Conservation (phyloP, 2,329 filamentous ascomycete species). For the Trichophyton equinum region DNA sequence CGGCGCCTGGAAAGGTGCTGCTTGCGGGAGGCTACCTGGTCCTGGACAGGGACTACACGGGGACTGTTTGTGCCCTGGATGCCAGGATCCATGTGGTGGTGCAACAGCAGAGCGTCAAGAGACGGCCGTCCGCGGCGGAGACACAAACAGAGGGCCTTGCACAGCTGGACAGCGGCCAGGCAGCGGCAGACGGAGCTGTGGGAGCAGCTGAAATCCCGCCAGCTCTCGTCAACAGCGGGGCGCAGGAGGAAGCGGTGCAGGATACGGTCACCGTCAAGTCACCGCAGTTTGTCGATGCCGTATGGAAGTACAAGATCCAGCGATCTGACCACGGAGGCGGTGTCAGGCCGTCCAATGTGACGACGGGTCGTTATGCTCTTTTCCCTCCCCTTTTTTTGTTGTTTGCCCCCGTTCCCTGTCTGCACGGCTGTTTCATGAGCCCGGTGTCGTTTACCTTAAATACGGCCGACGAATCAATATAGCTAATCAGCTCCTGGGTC, state of each 20-base stretch:
- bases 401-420: constrained; percentile 34
- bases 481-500: background rate
- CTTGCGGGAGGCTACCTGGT: constrained; percentile 91
- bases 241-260: constrained; percentile 24
- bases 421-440: constrained; percentile 51
- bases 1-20: constrained; percentile 91
- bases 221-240: constrained; percentile 5
- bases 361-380: constrained; percentile 21
- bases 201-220: constrained; percentile 7
- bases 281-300: constrained; percentile 76
- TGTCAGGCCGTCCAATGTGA: constrained; percentile 60
- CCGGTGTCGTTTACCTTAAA: background rate
- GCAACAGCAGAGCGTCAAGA: constrained; percentile 32
- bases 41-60: constrained; percentile 75
- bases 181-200: background rate
- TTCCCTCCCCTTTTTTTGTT: background rate
- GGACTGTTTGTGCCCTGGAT: constrained; percentile 52
- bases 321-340: constrained; percentile 60
- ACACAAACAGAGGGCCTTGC: constrained; percentile 12
- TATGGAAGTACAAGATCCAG: constrained; percentile 78
- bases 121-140: constrained; percentile 21
- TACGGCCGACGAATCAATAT: background rate
- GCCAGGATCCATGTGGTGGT: constrained; percentile 51
- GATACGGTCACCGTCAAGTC: constrained; percentile 72
- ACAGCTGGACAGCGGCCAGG: background rate